Conservation (phyloP, 352 stramenopile species). For the Blastocystis sp. region DNA sequence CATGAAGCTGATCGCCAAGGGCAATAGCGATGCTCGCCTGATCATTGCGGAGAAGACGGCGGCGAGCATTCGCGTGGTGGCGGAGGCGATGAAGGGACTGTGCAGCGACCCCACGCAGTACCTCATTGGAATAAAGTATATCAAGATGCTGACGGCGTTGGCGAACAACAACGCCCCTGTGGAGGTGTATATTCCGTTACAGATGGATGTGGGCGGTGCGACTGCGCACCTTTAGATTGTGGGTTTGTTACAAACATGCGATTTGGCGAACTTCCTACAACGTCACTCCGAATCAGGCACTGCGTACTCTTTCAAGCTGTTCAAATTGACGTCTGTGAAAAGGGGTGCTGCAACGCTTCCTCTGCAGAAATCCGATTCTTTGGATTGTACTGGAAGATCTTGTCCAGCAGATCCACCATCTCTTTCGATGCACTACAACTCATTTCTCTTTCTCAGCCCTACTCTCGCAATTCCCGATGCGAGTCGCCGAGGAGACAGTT, state of each 20-base stretch:
- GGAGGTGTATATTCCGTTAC: slow-evolving; percentile 70
- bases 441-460: neutral
- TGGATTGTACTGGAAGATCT: slow-evolving; percentile 57
- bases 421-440: neutral
- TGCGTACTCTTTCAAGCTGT: slow-evolving; percentile 27
- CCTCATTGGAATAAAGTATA: slow-evolving; percentile 72
- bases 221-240: slow-evolving; percentile 35
- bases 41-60: slow-evolving; percentile 69
- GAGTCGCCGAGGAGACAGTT: neutral
- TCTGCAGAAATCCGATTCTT: slow-evolving; percentile 52
- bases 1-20: slow-evolving; percentile 70
- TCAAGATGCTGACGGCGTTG: slow-evolving; percentile 68
- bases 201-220: slow-evolving; percentile 70
- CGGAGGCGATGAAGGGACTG: slow-evolving; percentile 69
- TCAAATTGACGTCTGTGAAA: slow-evolving; percentile 39
- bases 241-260: neutral
- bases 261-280: neutral
- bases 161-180: slow-evolving; percentile 25
- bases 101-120: slow-evolving; percentile 71
- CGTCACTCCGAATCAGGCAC: too few relatives aligned
- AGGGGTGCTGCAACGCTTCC: slow-evolving; percentile 4
- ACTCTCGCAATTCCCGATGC: neutral
- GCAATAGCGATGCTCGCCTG: slow-evolving; percentile 69
- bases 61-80: slow-evolving; percentile 67
- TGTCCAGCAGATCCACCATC: slow-evolving; percentile 29